A percentile compares a stretch with the other conserved stretches of the same genome.
Conservation (phyloP, 345 rosid genomes). For the Luvunga scandens region DNA sequence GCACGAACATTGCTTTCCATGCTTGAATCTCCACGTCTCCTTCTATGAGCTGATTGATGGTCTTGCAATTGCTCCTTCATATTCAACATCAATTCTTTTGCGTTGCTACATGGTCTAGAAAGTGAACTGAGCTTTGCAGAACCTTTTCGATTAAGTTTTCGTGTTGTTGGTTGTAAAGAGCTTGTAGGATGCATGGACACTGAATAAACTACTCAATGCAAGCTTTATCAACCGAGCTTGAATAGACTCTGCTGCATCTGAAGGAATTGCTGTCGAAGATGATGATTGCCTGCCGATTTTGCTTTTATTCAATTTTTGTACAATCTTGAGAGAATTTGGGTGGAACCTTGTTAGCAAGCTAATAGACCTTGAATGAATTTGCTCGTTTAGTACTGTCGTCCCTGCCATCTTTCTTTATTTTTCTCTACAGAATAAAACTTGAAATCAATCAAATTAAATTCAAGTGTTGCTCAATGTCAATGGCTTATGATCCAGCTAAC, state of each 20-base stretch:
- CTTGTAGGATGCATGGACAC: constrained; percentile 27
- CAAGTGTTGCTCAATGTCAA: constrained; percentile 4
- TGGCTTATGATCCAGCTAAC: not conserved
- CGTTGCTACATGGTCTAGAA: constrained; percentile 42
- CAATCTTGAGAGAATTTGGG: constrained; percentile 24
- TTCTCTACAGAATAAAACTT: not conserved
- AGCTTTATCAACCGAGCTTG: constrained; percentile 31
- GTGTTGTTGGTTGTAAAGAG: constrained; percentile 12
- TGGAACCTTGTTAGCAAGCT: constrained; percentile 41
- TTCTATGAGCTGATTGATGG: constrained; percentile 41
- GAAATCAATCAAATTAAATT: constrained; percentile 1
- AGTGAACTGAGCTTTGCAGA: constrained; percentile 39
- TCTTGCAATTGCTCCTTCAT: constrained; percentile 37
- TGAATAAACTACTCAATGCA: constrained; percentile 32
- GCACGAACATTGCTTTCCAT: constrained; percentile 33
- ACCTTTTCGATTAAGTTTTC: constrained; percentile 32
- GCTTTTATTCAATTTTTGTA: constrained; percentile 23
- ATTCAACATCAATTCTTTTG: constrained; percentile 32
- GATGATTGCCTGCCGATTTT: constrained; percentile 11
- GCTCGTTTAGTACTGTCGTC: constrained; percentile 10
- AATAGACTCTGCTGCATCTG: too few relatives aligned
- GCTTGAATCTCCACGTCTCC: constrained; percentile 37
- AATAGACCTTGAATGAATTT: constrained; percentile 38
- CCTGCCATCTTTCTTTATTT: constrained; percentile 10
- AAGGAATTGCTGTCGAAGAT: constrained; percentile 15